Conservation (phyloP, 2,329 filamentous ascomycete species). For the Pseudocercospora vitis region DNA sequence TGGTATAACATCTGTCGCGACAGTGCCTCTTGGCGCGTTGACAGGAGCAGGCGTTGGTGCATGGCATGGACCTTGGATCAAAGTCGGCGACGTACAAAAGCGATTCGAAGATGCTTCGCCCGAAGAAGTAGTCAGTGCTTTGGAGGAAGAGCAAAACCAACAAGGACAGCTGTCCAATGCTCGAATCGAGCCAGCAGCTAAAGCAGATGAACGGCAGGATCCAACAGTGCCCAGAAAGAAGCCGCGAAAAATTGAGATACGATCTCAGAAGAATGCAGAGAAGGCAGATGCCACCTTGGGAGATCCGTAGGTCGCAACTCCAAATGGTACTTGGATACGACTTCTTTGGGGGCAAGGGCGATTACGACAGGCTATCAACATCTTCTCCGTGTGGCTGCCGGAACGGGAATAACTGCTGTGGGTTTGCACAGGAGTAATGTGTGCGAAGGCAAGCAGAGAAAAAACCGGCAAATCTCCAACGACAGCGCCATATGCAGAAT, state of each 20-base stretch:
- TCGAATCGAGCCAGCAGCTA: neutral
- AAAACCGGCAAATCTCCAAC: too few species aligned
- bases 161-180: neutral
- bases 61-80: slow-evolving; percentile 47
- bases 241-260: slow-evolving; percentile 26
- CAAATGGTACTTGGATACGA: too few species aligned
- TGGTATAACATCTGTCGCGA: slow-evolving; percentile 28
- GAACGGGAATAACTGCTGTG: too few species aligned
- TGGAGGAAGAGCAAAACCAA: slow-evolving; percentile 20
- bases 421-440: too few species aligned
- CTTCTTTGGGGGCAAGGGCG: too few species aligned
- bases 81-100: slow-evolving; percentile 31
- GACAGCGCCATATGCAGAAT: too few species aligned
- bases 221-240: slow-evolving; percentile 17
- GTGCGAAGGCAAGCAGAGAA: too few species aligned
- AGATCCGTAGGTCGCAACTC: too few species aligned
- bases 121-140: slow-evolving; percentile 22
- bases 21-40: slow-evolving; percentile 2
- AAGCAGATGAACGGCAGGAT: too few species aligned
- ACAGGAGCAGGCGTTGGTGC: slow-evolving; percentile 45
- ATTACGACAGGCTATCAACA: too few species aligned
- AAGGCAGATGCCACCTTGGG: too few species aligned
- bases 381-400: too few species aligned
- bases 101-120: slow-evolving; percentile 23
- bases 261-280: slow-evolving; percentile 6